Evolutionary conservation across 176 grass and related monocot species (phyloP), one percentile per base, ranked within the genome.

Genomic region (Puccinellia tenuiflora): DNA sequence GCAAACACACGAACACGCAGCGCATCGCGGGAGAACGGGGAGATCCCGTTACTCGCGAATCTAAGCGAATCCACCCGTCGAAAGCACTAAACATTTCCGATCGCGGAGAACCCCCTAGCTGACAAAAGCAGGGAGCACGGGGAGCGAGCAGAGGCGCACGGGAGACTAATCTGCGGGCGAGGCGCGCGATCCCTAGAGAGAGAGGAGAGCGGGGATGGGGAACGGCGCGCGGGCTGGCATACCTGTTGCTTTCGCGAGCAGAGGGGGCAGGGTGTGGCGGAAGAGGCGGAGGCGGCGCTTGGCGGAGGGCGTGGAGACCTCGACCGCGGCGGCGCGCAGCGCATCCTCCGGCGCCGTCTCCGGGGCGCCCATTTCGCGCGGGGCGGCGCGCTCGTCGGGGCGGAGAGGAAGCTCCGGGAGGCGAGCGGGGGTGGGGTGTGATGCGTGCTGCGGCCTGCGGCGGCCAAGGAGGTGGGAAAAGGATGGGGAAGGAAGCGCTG

Each of bases 221-320:
- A 40, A 3, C 40, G 63, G 5, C 40, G 63, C 39, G 25, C 7
- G 63, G 50, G 25, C 3, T 1, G n/a, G 17, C n/a, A n/a, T 86
- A 86, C 88, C 79, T 86, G 64, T 55, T 55, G 76, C 62, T 35
- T 81, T 88, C 63, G 87, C 76, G 34, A 98, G 17, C 10, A 92
- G 60, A 45, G 62, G 89, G 6, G 73, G 88, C 39, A 98, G 89
- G 34, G 84, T 88, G 17, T 87, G 79, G 60, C 86, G 85, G 72
- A 98, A 98, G 83, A 98, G 86, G 86, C 65, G 80, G 87, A 95
- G 76, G 35, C 96, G 96, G 75, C 75, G 84, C 92, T 82, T 98
- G 16, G 68, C 90, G 6, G 96, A 95, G 20, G 90, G 86, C 66
- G 88, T 90, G 11, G 96, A 91, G 29, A 93, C 88, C 90, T 91